Evolutionary conservation across 1,284 basidiomycete genomes (phyloP).

Genomic region (Heterobasidion irregulare): DNA sequence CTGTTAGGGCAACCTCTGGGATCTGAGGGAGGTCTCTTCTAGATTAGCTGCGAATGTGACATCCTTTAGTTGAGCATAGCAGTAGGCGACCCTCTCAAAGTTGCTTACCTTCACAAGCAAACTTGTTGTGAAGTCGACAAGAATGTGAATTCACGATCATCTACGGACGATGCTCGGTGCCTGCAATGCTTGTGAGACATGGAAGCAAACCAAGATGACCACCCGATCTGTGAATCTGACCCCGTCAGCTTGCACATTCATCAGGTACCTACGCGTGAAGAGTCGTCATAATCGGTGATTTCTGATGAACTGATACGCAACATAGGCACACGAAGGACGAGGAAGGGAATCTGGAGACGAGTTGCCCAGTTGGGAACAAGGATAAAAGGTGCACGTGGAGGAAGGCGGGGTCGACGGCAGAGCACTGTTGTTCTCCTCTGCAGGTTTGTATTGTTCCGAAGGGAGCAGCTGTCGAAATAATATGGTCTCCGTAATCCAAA

Average conservation of each 20-base stretch:
- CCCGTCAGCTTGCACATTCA: background rate
- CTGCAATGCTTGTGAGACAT: too few relatives aligned
- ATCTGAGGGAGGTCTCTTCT: too few relatives aligned
- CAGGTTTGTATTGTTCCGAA: constrained; percentile 1
- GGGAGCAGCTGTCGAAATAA: background rate
- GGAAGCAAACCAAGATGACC: too few relatives aligned
- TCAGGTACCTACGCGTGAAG: background rate
- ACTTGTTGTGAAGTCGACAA: too few relatives aligned
- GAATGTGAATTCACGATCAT: too few relatives aligned
- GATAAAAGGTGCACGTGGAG: constrained; percentile 17
- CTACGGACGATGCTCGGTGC: too few relatives aligned
- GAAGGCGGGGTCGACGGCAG: constrained; percentile 13
- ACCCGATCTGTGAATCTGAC: background rate
- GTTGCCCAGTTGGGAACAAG: constrained; percentile 20
- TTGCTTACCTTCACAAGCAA: too few relatives aligned
- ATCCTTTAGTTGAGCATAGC: too few relatives aligned
- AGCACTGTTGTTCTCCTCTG: constrained; percentile 6
- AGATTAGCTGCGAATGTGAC: too few relatives aligned
- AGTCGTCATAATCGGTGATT: background rate
- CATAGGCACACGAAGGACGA: background rate
- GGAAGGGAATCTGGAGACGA: constrained; percentile 8
- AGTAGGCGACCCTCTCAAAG: too few relatives aligned
- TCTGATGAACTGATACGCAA: background rate
- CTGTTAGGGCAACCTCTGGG: too few relatives aligned
- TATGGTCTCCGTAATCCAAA: constrained; percentile 3